Conservation (phyloP, 2,329 filamentous ascomycete genomes). For the Phyllosticta ampelicida region DNA sequence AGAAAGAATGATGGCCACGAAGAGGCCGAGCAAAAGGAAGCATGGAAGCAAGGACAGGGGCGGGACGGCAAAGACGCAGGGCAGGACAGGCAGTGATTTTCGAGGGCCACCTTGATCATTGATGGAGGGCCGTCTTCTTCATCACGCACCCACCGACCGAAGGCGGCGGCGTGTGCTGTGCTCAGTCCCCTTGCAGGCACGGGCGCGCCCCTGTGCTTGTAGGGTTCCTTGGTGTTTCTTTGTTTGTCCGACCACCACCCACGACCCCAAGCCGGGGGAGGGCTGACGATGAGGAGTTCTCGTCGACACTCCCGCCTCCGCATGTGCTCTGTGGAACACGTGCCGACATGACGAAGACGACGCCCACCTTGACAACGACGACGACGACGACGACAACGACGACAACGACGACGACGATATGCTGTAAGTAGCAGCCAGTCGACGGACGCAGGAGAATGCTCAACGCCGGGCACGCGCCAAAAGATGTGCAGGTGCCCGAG, state of each 20-base stretch:
- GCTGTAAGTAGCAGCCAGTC: not conserved
- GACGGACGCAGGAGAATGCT: not conserved
- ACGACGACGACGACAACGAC: not conserved
- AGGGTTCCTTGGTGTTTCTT: not conserved
- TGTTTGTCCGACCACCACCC: not conserved
- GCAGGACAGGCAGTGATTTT: not conserved
- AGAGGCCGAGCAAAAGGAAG: too few species aligned
- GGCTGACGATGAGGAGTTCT: not conserved
- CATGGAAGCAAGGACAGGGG: constrained; percentile 1
- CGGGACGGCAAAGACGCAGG: not conserved
- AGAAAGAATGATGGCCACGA: not conserved
- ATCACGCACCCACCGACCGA: not conserved
- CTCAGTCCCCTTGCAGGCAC: not conserved
- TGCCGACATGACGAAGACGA: not conserved
- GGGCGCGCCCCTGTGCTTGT: not conserved
- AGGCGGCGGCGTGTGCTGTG: not conserved
- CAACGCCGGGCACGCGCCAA: not conserved
- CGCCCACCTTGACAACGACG: not conserved
- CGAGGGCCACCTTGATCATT: not conserved
- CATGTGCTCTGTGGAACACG: too few species aligned
- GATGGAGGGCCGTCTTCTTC: not conserved
- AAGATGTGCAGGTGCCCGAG: not conserved
- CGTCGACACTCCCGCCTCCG: too few species aligned
- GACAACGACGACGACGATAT: not conserved
- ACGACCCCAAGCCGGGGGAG: too few species aligned